phyloP scores from a whole-genome alignment of 768 basidiomycete species.

The Pulveroboletus ravenelii region DNA sequence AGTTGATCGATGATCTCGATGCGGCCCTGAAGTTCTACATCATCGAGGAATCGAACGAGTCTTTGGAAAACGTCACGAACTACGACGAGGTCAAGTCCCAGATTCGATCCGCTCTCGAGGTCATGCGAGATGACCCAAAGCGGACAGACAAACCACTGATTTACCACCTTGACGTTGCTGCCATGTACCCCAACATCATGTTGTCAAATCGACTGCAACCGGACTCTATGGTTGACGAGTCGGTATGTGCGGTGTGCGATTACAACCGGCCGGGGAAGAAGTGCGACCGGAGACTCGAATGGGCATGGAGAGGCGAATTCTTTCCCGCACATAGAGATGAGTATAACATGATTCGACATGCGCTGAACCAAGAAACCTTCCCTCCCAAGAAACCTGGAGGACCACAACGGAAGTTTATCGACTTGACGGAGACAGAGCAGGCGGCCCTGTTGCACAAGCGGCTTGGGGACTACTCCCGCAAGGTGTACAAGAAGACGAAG shows the following conservation, averaged over 20 bases:
- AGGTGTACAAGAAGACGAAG: conserved; percentile 98
- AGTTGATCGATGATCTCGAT: conserved; percentile 95
- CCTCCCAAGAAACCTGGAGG: conserved; percentile 73
- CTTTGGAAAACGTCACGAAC: conserved; percentile 83
- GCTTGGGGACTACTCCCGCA: conserved; percentile 95
- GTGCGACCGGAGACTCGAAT: conserved; percentile 89
- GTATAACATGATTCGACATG: conserved; percentile 98
- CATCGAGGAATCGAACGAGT: conserved; percentile 73
- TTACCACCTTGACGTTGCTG: conserved; percentile 97
- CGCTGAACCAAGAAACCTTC: conserved; percentile 90
- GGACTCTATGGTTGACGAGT: conserved; percentile 95
- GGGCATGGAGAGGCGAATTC: conserved; percentile 99
- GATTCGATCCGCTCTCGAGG: conserved; percentile 74
- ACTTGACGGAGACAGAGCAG: conserved; percentile 81
- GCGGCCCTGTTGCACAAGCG: conserved; percentile 92
- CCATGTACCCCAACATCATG: conserved; percentile 99
- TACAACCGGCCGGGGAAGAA: conserved; percentile 94
- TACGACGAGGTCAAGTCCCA: conserved; percentile 87
- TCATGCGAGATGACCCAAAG: conserved; percentile 87
- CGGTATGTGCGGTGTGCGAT: conserved; percentile 96
- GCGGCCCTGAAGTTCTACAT: conserved; percentile 88
- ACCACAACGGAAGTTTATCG: conserved; percentile 75
- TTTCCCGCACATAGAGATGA: conserved; percentile 98
- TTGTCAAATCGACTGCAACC: conserved; percentile 98
- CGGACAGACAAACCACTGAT: conserved; percentile 91